Evolutionary conservation across 768 basidiomycete genomes (phyloP), one percentile per base, ranked within the genome.

Genomic region (Leccinum uliginosum): DNA sequence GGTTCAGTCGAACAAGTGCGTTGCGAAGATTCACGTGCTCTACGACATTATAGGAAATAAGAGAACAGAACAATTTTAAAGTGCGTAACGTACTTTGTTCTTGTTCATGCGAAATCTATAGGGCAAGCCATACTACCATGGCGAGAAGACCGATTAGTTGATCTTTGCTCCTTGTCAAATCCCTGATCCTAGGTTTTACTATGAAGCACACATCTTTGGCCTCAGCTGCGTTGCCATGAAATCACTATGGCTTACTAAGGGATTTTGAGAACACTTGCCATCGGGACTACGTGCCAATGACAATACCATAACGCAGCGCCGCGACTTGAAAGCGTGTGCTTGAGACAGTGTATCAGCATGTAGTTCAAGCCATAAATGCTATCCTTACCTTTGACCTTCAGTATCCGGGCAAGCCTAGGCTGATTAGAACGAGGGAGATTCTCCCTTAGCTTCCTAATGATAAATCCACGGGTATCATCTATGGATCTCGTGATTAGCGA

Each of bases 61-160:
- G 14, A 44, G 24, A 45, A 3, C 30, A n/a, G 10, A 34, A 15
- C 2, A 9, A 14, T 27, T 14, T 12, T 24, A 44, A 1, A 52
- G 14, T 2, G 11, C 32, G 6, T 7, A 8, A 6, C 63, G 0
- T 49, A 60, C 66, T 26, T 35, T 2, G 51, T 0, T 62, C 58
- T 6, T 5, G 11, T 12, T 32, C 11, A 19, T 40, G 38, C 8
- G 19, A n/a, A 21, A 64, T 29, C 1, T 58, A 60, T 11, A 68
- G 43, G 3, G 38, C 55, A 26, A 67, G 59, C 2, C 54, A 44
- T 50, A 66, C 54, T 27, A 64, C 67, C 1, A 66, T 60, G 10
- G 66, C 62, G 3, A 67, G 57, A 15, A 52, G 55, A 30, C 66
- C 64, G 21, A 68, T 30, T 5, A 58, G 38, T 24, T 47, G 24